These are phyloP conservation scores for Bolboschoenus planiculmis DNA, from an alignment of 176 grass and related monocot genomes.

Conservation along the genomic window DNA sequence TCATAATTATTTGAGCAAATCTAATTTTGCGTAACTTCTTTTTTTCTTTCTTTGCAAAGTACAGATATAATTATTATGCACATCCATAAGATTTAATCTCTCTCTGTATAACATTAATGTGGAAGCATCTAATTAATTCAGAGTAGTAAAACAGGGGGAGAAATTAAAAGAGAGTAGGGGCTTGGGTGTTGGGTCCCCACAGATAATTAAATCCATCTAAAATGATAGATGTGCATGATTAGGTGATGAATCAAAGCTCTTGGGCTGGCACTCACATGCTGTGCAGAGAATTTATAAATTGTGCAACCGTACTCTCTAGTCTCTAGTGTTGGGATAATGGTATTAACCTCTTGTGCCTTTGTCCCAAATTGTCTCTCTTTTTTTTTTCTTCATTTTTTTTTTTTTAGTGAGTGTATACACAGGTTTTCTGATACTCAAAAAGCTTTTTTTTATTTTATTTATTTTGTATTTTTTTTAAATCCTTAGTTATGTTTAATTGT, in stretches of 20 bases:
- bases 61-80: neutral
- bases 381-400: neutral
- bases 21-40: neutral
- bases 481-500: too few species aligned
- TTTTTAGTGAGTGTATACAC: neutral
- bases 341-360: slow-evolving; percentile 6
- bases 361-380: neutral
- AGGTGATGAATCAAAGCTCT: slow-evolving; percentile 24
- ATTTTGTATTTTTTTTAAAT: too few species aligned
- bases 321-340: slow-evolving; percentile 3
- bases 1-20: neutral
- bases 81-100: neutral
- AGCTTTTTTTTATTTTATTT: too few species aligned
- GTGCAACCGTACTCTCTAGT: neutral
- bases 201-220: neutral
- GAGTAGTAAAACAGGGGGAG: neutral
- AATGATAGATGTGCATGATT: slow-evolving; percentile 5
- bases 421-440: neutral
- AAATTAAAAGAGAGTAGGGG: neutral
- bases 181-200: slow-evolving; percentile 16
- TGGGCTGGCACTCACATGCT: slow-evolving; percentile 21
- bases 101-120: neutral
- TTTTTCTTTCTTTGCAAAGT: neutral
- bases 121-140: neutral
- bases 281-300: slow-evolving; percentile 3